These are phyloP conservation scores for Solanum chacoense DNA, from an alignment of 305 asterid genomes.

Conservation along the genomic window DNA sequence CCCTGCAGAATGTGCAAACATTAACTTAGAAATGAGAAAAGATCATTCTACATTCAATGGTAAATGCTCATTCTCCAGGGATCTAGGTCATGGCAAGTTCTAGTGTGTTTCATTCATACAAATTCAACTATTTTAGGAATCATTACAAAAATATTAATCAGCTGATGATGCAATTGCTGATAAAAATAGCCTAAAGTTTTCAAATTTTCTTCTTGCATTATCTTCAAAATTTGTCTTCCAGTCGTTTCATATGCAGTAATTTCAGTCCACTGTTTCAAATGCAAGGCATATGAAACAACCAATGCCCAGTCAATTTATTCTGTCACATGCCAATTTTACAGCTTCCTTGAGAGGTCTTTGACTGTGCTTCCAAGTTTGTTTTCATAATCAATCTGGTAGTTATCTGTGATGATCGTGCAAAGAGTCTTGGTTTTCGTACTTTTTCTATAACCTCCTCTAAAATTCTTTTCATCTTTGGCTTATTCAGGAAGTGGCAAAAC, in stretches of 20 bases:
- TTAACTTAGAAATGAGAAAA: not conserved
- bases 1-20: not conserved
- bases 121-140: not conserved
- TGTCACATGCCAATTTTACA: not conserved
- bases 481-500: conserved; percentile 96
- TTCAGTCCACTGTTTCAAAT: not conserved
- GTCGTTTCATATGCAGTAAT: not conserved
- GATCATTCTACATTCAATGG: not conserved
- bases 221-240: not conserved
- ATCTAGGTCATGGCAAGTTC: not conserved
- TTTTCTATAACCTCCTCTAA: not conserved
- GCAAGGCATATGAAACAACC: not conserved
- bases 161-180: not conserved
- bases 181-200: not conserved
- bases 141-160: not conserved
- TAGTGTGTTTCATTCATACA: not conserved
- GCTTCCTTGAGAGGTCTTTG: not conserved
- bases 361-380: not conserved
- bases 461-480: not conserved
- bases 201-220: not conserved
- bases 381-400: not conserved
- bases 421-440: not conserved
- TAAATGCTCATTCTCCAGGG: not conserved
- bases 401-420: not conserved
- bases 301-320: not conserved